Percentiles rank a stretch among this genome's conserved stretches.
Conservation (phyloP, 495 filamentous ascomycete genomes). For the Jackrogersella multiformis region DNA sequence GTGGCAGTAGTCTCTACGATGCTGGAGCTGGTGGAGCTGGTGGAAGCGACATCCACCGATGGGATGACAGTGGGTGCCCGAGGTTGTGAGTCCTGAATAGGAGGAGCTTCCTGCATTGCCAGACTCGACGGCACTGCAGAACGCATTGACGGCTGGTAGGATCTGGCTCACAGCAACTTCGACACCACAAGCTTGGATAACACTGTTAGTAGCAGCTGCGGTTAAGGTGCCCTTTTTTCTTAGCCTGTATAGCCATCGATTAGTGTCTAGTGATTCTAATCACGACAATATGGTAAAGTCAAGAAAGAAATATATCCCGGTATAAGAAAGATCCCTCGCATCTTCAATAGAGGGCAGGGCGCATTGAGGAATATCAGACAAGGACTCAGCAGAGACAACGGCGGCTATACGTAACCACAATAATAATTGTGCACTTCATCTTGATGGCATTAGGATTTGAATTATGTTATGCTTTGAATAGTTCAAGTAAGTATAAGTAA, state of each 20-base stretch:
- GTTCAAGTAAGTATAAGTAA: neutral
- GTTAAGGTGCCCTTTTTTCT: conserved; percentile 47
- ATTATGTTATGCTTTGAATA: neutral
- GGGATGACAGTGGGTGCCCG: conserved; percentile 15
- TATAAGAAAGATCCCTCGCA: no score
- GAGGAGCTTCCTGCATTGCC: conserved; percentile 22
- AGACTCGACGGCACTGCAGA: conserved; percentile 47
- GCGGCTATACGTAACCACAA: conserved; percentile 44
- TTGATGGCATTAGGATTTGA: conserved; percentile 25
- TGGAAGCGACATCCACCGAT: conserved; percentile 10
- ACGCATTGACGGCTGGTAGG: conserved; percentile 48
- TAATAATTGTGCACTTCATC: conserved; percentile 52
- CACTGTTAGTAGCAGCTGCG: conserved; percentile 48
- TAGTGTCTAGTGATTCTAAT: neutral
- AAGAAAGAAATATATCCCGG: no score
- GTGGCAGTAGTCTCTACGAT: conserved; percentile 9
- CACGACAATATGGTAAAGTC: neutral
- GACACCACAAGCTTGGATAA: conserved; percentile 48
- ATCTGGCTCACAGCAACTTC: conserved; percentile 50
- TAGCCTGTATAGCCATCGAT: conserved; percentile 17
- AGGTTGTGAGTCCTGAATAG: neutral
- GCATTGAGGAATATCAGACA: conserved; percentile 51
- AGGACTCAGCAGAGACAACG: conserved; percentile 47
- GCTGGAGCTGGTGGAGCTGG: conserved; percentile 9
- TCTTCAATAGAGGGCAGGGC: conserved; percentile 49